Evolutionary conservation across 441 rosid species (phyloP).

Genomic region (Populus tomentosa): DNA sequence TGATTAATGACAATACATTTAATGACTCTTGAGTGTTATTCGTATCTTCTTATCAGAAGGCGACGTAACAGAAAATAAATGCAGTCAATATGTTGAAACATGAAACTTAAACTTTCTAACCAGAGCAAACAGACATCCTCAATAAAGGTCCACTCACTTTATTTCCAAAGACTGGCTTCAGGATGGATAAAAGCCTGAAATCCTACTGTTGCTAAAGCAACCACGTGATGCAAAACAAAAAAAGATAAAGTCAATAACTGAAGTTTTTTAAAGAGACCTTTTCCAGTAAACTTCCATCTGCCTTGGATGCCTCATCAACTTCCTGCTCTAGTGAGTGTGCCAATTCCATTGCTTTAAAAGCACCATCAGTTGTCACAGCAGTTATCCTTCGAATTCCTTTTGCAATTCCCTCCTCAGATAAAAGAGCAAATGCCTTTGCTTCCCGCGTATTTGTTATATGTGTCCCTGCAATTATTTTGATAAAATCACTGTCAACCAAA

Average conservation of each 20-base stretch:
- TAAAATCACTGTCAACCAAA: slow-evolving; percentile 7
- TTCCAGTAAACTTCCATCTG: slow-evolving; percentile 71
- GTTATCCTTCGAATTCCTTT: slow-evolving; percentile 91
- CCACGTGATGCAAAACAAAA: background rate
- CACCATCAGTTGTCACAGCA: slow-evolving; percentile 86
- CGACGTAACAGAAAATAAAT: background rate
- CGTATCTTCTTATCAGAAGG: background rate
- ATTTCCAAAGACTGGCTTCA: background rate
- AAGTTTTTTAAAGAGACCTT: slow-evolving; percentile 44
- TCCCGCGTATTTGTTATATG: slow-evolving; percentile 86
- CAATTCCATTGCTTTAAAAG: slow-evolving; percentile 62
- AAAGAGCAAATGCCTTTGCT: slow-evolving; percentile 92
- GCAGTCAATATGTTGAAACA: background rate
- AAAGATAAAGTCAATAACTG: background rate
- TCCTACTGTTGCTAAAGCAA: background rate
- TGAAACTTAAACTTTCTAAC: background rate
- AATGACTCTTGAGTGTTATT: background rate
- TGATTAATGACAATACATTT: background rate
- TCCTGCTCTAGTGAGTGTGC: slow-evolving; percentile 68
- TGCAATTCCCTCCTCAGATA: slow-evolving; percentile 98
- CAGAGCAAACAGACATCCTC: background rate
- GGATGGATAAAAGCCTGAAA: background rate
- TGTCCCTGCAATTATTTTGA: slow-evolving; percentile 16
- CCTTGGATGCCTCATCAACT: slow-evolving; percentile 55
- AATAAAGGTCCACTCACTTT: background rate